A percentile compares a stretch with the other conserved stretches of the same genome.
These are phyloP conservation scores for Serpula lacrymans DNA, from an alignment of 768 basidiomycete species.

Conservation along the genomic window DNA sequence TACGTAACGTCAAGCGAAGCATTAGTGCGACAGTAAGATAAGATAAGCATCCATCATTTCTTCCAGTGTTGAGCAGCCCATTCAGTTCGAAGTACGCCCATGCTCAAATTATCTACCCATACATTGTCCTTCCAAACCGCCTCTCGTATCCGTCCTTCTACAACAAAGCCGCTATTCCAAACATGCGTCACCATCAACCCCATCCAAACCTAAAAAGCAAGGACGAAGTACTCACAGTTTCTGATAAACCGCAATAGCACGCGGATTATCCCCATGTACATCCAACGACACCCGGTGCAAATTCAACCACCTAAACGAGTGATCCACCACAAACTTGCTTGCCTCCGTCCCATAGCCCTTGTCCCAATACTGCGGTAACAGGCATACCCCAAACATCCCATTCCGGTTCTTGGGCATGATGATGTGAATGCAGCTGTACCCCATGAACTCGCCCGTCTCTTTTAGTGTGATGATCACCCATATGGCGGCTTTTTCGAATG, in stretches of 20 bases:
- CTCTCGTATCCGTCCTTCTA: constrained; percentile 36
- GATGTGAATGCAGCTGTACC: constrained; percentile 25
- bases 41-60: too few species aligned
- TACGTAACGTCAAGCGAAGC: too few species aligned
- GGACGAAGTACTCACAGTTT: constrained; percentile 36
- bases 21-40: too few species aligned
- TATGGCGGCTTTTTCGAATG: constrained; percentile 25
- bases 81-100: constrained; percentile 39
- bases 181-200: background rate
- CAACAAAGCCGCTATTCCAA: constrained; percentile 33
- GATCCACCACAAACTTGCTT: constrained; percentile 37
- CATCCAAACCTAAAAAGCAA: constrained; percentile 4
- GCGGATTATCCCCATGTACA: constrained; percentile 35
- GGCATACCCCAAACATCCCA: constrained; percentile 29
- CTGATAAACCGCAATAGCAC: constrained; percentile 38
- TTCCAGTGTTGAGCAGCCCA: constrained; percentile 27
- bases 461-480: constrained; percentile 24
- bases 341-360: constrained; percentile 41
- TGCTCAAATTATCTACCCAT: constrained; percentile 36
- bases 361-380: constrained; percentile 31
- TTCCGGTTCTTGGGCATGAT: constrained; percentile 25
- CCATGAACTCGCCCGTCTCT: constrained; percentile 28
- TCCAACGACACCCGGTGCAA: constrained; percentile 40
- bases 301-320: constrained; percentile 36
- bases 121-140: constrained; percentile 31